Conservation (phyloP, 2,329 filamentous ascomycete species). For the Talaromyces sp. region DNA sequence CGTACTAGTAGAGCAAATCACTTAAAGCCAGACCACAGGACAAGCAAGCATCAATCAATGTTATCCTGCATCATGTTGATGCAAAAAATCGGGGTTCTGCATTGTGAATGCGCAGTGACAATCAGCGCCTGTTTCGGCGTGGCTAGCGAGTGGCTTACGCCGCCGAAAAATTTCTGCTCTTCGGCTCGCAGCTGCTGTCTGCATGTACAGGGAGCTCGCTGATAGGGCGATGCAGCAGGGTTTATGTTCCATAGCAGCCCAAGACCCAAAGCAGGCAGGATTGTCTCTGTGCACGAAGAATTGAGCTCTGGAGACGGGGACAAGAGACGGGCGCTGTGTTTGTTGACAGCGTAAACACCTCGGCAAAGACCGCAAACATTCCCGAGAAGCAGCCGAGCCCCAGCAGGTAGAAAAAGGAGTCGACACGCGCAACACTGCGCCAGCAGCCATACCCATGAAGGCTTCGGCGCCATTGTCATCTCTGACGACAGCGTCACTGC, state of each 20-base stretch:
- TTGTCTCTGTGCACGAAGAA: not conserved
- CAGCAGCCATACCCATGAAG: not conserved
- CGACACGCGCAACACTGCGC: no score
- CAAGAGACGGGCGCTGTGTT: not conserved
- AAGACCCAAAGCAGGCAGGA: no score
- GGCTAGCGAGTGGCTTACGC: not conserved
- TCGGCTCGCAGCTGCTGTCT: not conserved
- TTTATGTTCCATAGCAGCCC: not conserved
- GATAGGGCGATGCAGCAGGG: not conserved
- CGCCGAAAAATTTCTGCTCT: not conserved
- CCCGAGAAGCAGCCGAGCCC: not conserved
- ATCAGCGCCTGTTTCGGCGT: not conserved
- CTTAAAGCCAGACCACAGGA: not conserved
- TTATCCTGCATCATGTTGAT: not conserved
- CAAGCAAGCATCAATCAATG: not conserved
- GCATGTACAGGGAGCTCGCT: conserved; percentile 13
- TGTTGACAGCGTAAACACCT: not conserved
- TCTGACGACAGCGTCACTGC: not conserved
- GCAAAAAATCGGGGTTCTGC: not conserved
- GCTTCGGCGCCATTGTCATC: not conserved
- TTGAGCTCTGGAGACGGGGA: no score
- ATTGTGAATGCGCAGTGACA: not conserved
- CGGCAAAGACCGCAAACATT: not conserved
- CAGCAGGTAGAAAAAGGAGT: not conserved
- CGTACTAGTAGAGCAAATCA: not conserved